Evolutionary conservation across 176 grass and related monocot species (phyloP), one percentile per base, ranked within the genome.

Genomic region (Chloris gayana): DNA sequence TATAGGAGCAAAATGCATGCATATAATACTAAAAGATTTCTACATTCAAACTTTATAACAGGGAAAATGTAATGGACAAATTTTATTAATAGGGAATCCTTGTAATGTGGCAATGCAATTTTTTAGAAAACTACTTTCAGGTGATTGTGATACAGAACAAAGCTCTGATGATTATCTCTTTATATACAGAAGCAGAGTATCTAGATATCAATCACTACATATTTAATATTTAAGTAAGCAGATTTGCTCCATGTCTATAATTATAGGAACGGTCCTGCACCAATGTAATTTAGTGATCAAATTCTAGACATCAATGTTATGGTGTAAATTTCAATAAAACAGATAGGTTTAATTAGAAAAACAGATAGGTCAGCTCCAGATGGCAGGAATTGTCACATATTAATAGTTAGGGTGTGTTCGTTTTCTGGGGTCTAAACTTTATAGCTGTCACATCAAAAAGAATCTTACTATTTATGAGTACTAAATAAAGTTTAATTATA

Each of bases 21-120:
- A 91, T 77, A 92, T 92, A 54, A 90, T 98, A 34, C 91, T 98
- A 63, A 98, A 79, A 68, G 95, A 84, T 27, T 11, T 30, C 14
- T 17, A 9, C 7, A 82, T 41, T 17, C 17, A 41, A 14, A 9
- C 24, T 14, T 18, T 32, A 38, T 2, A 78, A 31, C 60, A 44
- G 19, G 9, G 60, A n/a, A 70, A 50, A 21, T 75, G 70, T 14
- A 14, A 19, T 62, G 10, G 62, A 76, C 19, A 0, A 60, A 84
- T 31, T 32, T 64, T 18, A 7, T 64, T 64, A 62, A 62, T 6
- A 27, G 24, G 24, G 11, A 27, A 60, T 60, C 22, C 25, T 54
- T 54, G 54, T 58, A 58, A 58, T 4, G 22, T 58, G 22, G 22
- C n/a, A 58, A 7, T 58, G 54, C n/a, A 58, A 58, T 58, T 7